Evolutionary conservation across 2,329 filamentous ascomycete genomes (phyloP).

Genomic region (Chalaropsis ovoidea): DNA sequence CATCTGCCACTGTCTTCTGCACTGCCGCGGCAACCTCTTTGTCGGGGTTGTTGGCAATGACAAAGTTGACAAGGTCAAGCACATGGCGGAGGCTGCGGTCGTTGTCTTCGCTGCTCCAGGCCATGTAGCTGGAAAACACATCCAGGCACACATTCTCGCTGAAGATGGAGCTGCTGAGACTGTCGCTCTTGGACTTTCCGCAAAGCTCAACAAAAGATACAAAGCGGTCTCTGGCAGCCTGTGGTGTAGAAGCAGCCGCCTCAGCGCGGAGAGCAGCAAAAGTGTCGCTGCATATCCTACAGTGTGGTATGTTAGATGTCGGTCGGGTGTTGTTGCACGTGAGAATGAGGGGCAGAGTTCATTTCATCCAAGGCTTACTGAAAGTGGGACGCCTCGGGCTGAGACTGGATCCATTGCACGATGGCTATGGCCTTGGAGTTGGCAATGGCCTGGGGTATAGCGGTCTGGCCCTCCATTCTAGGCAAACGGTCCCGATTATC

Average conservation of each 20-base stretch:
- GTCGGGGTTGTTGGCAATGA: slow-evolving; percentile 43
- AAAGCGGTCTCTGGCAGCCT: slow-evolving; percentile 22
- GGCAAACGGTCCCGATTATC: slow-evolving; percentile 2
- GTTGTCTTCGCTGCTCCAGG: slow-evolving; percentile 57
- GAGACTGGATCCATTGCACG: slow-evolving; percentile 26
- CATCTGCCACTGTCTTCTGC: slow-evolving; percentile 41
- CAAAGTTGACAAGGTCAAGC: slow-evolving; percentile 46
- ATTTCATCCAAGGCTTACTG: slow-evolving; percentile 8
- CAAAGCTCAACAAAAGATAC: slow-evolving; percentile 48
- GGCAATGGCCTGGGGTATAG: slow-evolving; percentile 21
- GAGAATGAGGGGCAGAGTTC: background rate
- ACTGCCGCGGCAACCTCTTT: slow-evolving; percentile 33
- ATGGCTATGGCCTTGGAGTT: slow-evolving; percentile 22
- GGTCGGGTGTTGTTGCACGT: background rate
- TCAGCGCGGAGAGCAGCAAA: slow-evolving; percentile 45
- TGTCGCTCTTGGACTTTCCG: slow-evolving; percentile 39
- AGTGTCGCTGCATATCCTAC: slow-evolving; percentile 37
- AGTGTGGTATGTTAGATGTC: slow-evolving; percentile 9
- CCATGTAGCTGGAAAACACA: slow-evolving; percentile 53
- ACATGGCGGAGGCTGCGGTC: slow-evolving; percentile 54
- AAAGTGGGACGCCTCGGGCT: slow-evolving; percentile 23
- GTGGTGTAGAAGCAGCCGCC: slow-evolving; percentile 22
- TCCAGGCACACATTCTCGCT: slow-evolving; percentile 39
- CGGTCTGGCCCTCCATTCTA: slow-evolving; percentile 18
- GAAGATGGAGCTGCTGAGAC: slow-evolving; percentile 43